These are phyloP conservation scores for Alternaria atra DNA, from an alignment of 2,329 filamentous ascomycete genomes.

Conservation along the genomic window DNA sequence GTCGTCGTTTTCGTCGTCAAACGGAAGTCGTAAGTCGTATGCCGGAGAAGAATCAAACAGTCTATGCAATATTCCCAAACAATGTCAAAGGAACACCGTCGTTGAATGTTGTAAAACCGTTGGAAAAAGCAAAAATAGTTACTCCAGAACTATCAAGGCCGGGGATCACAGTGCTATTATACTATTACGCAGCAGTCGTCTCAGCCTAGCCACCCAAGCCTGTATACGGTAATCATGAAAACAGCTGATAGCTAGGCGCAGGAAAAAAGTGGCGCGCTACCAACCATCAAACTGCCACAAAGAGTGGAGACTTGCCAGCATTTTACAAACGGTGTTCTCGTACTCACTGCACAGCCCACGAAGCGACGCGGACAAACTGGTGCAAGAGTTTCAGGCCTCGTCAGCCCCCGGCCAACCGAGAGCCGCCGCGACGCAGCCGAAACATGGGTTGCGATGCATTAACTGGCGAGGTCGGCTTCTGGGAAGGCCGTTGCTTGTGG, in stretches of 20 bases:
- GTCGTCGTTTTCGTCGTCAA: constrained; percentile 11
- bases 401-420: constrained; percentile 36
- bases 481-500: constrained; percentile 5
- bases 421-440: constrained; percentile 37
- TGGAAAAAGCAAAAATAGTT: constrained; percentile 13
- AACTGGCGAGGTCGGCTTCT: constrained; percentile 2
- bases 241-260: constrained; percentile 17
- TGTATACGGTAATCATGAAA: constrained; percentile 22
- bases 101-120: background rate
- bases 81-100: constrained; percentile 7
- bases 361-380: constrained; percentile 24
- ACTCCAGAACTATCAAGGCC: constrained; percentile 1
- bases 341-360: constrained; percentile 25
- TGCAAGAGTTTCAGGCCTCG: constrained; percentile 46
- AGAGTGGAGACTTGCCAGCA: constrained; percentile 10
- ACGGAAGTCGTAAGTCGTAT: constrained; percentile 16
- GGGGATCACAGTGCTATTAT: constrained; percentile 19
- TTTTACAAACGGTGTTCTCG: constrained; percentile 6
- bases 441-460: constrained; percentile 27
- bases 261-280: constrained; percentile 12
- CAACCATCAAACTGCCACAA: constrained; percentile 1
- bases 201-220: constrained; percentile 23
- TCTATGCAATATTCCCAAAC: constrained; percentile 5
- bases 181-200: constrained; percentile 15
- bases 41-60: constrained; percentile 5